Base-by-base conservation (phyloP, 305 asterid species). In the Fraxinus paxiana region DNA sequence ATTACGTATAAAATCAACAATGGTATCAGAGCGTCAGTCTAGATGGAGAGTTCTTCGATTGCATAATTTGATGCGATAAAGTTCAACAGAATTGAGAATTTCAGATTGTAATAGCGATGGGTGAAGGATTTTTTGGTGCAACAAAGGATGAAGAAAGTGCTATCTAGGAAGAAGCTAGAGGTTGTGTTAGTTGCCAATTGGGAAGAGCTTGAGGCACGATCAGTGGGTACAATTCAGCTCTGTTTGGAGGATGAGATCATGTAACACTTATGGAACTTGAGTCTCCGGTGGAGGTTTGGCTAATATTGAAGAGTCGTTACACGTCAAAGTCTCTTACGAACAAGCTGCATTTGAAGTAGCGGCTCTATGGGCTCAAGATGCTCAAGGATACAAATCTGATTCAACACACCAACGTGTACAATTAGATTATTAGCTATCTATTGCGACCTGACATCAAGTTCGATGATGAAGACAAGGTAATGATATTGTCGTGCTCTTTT, bases 1-100 rank as follows among this genome's bases (percentile, higher is more conserved):
- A 43, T 9, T 43, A 5, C 5, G 51, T 12, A 43, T 10, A 12
- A 43, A 12, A 10, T 10, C n/a, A 43, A 12, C n/a, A 43, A 43
- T 1, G n/a, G 51, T 43, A 43, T 43, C 69, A 61, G 74, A 17
- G 63, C 34, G 28, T 56, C n/a, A 34, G 59, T 15, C 75, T 43
- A 43, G 4, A 43, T 43, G 5, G 51, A 7, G 12, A 7, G 2
- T 37, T 37, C 51, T 43, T 43, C 51, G 2, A 43, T 43, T 43
- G 51, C 1, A 43, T 4, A 43, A 43, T 10, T 43, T 2, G 51
- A 41, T 41, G 48, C 2, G 48, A 41, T 41, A 10, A 41, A 41
- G 13, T 76, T 82, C 85, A 82, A 87, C 81, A 85, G 81, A 30
- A 24, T 0, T 3, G 4, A 5, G 17, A 63, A 63, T 43, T 43